Evolutionary conservation across 2,329 filamentous ascomycete species (phyloP), one percentile per base, ranked within the genome.

Genomic region (Ophiobolus disseminans): DNA sequence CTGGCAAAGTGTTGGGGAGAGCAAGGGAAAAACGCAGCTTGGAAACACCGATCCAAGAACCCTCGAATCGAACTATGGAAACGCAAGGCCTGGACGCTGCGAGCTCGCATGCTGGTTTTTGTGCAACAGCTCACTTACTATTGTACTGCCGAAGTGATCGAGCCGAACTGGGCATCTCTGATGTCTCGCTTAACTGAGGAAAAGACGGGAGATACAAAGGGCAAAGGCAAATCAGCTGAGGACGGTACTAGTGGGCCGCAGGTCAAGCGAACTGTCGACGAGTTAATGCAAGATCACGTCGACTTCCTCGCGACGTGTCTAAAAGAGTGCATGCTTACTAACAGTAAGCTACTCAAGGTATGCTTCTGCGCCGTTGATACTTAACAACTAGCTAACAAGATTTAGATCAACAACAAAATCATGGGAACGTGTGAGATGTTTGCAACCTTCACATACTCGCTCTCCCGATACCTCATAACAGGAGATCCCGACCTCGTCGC

Each of bases 261-360:
- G 47, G 80, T 80, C n/a, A 86, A 84, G 62, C 73, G 91, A 28
- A 99, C 94, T 0, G 94, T 99, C 1, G 94, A 99, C 67, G 91
- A 97, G 76, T 77, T 99, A 68, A 99, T 99, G 94, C 91, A 97
- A 76, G 92, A 97, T 68, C 94, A 99, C 75, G 92, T 99, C 51
- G 94, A 97, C 75, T 99, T 99, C 72, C 78, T 99, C 38, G 94
- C 97, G 64, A 97, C 94, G 3, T 99, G 94, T 72, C 80, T 99
- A 65, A 99, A 97, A 76, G 94, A 97, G 76, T 97, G 94, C 78
- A 97, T 97, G 91, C 81, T 99, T 57, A 99, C 94, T 16, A 97
- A 99, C 73, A 91, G 90, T 69, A 97, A 96, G 76, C 81, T 99
- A 5, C 77, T 99, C 5, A 88, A 91, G 75, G 93, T 96, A 82